Evolutionary conservation across 2,329 filamentous ascomycete genomes (phyloP).

Genomic region (Pseudogymnoascus sp.): DNA sequence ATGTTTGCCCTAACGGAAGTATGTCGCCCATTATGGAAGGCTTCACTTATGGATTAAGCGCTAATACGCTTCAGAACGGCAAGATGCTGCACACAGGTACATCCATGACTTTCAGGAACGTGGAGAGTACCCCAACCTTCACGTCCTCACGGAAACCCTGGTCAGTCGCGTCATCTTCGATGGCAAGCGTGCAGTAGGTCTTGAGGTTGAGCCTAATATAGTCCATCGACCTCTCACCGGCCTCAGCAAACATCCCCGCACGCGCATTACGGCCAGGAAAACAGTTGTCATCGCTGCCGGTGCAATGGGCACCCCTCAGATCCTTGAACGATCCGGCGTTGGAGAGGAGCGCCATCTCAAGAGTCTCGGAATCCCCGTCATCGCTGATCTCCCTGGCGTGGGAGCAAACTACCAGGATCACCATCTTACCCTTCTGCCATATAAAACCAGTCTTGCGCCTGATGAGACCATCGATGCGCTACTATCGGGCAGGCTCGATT

Average conservation of each 20-base stretch:
- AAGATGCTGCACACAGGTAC: conserved; percentile 50
- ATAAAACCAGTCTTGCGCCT: conserved; percentile 38
- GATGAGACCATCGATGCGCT: conserved; percentile 49
- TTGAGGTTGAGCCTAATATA: conserved; percentile 49
- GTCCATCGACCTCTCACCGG: conserved; percentile 32
- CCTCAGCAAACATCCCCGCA: conserved; percentile 25
- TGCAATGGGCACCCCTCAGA: conserved; percentile 30
- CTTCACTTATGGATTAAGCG: not conserved
- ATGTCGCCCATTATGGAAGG: not conserved
- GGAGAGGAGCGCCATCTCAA: conserved; percentile 45
- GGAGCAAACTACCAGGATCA: conserved; percentile 51
- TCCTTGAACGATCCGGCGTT: conserved; percentile 58
- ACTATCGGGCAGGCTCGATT: conserved; percentile 40
- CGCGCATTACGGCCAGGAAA: conserved; percentile 44
- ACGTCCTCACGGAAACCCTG: conserved; percentile 50
- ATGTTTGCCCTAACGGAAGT: conserved; percentile 42
- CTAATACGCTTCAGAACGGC: conserved; percentile 31
- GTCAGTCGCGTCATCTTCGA: conserved; percentile 50
- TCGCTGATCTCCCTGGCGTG: conserved; percentile 44
- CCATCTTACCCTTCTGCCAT: conserved; percentile 46
- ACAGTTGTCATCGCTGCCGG: conserved; percentile 43
- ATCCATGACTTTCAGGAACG: conserved; percentile 45
- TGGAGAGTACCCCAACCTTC: conserved; percentile 48
- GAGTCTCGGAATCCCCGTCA: conserved; percentile 38
- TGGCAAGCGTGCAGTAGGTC: conserved; percentile 46